phyloP scores from a whole-genome alignment of 768 basidiomycete species.

The Amylocystis lapponica region DNA sequence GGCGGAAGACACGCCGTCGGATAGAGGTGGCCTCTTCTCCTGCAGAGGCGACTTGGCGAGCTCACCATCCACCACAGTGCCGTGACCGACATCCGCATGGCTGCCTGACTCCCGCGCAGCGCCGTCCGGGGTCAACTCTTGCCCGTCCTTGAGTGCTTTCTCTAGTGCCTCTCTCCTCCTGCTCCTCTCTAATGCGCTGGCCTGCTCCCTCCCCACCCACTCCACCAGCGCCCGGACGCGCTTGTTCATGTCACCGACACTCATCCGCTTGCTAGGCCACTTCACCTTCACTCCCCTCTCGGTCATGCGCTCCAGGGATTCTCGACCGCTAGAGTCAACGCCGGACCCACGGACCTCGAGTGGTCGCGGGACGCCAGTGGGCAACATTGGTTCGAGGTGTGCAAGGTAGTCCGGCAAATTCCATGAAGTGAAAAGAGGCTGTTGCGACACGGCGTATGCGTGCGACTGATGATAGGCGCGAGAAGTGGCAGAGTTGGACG shows the following conservation, averaged over 20 bases:
- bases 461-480: conserved; percentile 75
- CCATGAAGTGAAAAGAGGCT: conserved; percentile 81
- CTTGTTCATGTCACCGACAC: conserved; percentile 97
- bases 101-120: not conserved
- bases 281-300: conserved; percentile 84
- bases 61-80: conserved; percentile 31
- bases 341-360: conserved; percentile 59
- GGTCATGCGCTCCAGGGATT: conserved; percentile 53
- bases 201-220: conserved; percentile 90
- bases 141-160: conserved; percentile 37
- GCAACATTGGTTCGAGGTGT: conserved; percentile 80
- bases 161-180: conserved; percentile 65
- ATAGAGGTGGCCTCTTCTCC: conserved; percentile 10
- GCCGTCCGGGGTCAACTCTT: conserved; percentile 1
- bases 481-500: conserved; percentile 31
- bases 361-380: conserved; percentile 67
- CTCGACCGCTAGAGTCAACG: conserved; percentile 37
- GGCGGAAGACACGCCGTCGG: not conserved
- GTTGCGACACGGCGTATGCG: conserved; percentile 74
- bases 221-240: conserved; percentile 85
- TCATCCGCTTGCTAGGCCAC: conserved; percentile 92
- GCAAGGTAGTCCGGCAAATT: conserved; percentile 89
- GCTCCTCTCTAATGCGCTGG: conserved; percentile 63
- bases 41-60: conserved; percentile 15
- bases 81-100: conserved; percentile 16